A percentile compares a stretch with the other conserved stretches of the same genome.
Conservation (phyloP, 2,329 filamentous ascomycete species). For the Diaporthe vexans region DNA sequence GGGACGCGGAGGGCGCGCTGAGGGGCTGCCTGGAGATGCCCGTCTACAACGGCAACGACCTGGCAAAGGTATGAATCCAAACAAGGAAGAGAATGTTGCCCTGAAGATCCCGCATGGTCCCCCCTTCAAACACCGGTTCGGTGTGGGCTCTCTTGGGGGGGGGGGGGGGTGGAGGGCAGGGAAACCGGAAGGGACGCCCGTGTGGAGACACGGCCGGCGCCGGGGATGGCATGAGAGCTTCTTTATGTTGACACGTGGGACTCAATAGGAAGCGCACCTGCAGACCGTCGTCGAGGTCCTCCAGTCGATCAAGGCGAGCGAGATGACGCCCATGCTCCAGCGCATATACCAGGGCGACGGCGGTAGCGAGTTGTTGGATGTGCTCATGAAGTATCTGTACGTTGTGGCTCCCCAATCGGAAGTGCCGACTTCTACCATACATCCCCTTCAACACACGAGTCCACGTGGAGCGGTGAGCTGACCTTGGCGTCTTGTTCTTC, state of each 20-base stretch:
- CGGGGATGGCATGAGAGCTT: constrained; percentile 35
- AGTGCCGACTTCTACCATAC: background rate
- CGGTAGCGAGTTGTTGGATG: constrained; percentile 88
- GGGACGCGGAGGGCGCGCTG: constrained; percentile 89
- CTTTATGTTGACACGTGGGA: constrained; percentile 41
- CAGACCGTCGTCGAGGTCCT: constrained; percentile 92
- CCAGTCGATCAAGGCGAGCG: constrained; percentile 94
- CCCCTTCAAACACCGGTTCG: constrained; percentile 11
- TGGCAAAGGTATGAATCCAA: constrained; percentile 66
- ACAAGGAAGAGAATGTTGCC: background rate
- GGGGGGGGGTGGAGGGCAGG: background rate
- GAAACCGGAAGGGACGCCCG: background rate
- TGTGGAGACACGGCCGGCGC: constrained; percentile 36
- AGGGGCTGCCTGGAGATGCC: constrained; percentile 87
- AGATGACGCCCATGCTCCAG: constrained; percentile 91
- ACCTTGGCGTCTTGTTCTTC: constrained; percentile 25
- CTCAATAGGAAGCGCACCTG: constrained; percentile 82
- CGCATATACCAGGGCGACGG: constrained; percentile 83
- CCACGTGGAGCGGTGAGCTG: constrained; percentile 29
- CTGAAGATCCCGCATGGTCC: background rate
- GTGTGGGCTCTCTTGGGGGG: background rate
- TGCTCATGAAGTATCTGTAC: constrained; percentile 97
- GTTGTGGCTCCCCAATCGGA: constrained; percentile 51
- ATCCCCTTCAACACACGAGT: background rate
- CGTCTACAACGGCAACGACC: constrained; percentile 76